Percentiles rank a stretch among this genome's conserved stretches.
Conservation (phyloP, 1,139 yeast species). For the Kurtzmaniella quercitrusa region DNA sequence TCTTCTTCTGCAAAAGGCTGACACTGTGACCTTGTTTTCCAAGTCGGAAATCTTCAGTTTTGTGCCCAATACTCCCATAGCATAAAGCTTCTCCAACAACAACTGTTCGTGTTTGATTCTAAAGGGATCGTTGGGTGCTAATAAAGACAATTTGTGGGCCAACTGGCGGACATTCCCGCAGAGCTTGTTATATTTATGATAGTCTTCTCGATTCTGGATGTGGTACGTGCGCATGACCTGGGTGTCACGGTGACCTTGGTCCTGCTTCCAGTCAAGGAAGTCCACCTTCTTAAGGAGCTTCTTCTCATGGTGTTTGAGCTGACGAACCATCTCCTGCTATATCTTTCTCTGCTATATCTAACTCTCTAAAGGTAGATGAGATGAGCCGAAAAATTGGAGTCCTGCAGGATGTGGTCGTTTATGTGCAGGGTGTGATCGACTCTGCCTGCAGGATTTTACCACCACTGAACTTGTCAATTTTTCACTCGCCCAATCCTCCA, state of each 20-base stretch:
- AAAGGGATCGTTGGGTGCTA: conserved; percentile 82
- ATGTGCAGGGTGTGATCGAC: not conserved
- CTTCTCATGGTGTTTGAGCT: conserved; percentile 91
- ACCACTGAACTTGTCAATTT: too few relatives aligned
- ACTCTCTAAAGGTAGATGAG: too few relatives aligned
- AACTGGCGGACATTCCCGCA: conserved; percentile 88
- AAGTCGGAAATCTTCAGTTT: conserved; percentile 89
- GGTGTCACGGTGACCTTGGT: conserved; percentile 89
- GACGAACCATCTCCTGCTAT: conserved; percentile 87
- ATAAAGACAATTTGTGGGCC: conserved; percentile 77
- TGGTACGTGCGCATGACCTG: conserved; percentile 95
- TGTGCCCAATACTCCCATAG: conserved; percentile 82
- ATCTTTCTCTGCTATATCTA: too few relatives aligned
- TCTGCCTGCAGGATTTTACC: not conserved
- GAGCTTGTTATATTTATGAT: conserved; percentile 84
- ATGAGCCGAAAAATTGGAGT: not conserved
- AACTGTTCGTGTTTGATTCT: conserved; percentile 85
- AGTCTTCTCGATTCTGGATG: conserved; percentile 91
- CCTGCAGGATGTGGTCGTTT: not conserved
- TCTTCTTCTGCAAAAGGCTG: conserved; percentile 88
- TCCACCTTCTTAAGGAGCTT: conserved; percentile 93
- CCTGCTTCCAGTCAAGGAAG: conserved; percentile 96
- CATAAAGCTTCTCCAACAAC: conserved; percentile 76
- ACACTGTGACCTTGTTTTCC: conserved; percentile 87
- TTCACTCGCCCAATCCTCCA: not conserved